Conservation (phyloP, 163 green algal genomes). For the Prototheca wickerhamii region DNA sequence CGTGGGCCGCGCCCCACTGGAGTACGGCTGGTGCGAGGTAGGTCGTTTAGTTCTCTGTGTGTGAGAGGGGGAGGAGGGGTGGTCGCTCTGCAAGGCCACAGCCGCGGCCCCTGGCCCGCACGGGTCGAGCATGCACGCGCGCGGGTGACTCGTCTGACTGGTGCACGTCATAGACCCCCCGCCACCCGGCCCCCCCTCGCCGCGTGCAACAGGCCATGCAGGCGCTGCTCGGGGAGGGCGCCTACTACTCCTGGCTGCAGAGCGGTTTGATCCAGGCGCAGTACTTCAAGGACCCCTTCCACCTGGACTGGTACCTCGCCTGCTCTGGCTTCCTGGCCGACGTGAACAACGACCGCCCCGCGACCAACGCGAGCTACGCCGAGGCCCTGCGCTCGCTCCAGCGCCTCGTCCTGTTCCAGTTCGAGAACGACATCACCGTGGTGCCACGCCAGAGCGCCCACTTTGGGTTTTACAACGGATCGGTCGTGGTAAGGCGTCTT, state of each 20-base stretch:
- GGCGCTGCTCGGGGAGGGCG: slow-evolving; percentile 49
- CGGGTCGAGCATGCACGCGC: too few species aligned
- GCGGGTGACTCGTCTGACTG: background rate
- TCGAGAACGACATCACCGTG: slow-evolving; percentile 70
- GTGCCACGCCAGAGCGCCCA: slow-evolving; percentile 60
- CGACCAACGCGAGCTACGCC: slow-evolving; percentile 47
- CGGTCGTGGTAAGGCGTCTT: background rate
- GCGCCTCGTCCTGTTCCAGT: slow-evolving; percentile 70
- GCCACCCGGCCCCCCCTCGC: too few species aligned
- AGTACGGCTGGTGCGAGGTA: background rate
- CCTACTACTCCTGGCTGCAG: slow-evolving; percentile 60
- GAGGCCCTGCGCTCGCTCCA: slow-evolving; percentile 61
- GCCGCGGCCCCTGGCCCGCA: too few species aligned
- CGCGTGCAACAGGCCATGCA: slow-evolving; percentile 39
- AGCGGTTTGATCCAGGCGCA: slow-evolving; percentile 77
- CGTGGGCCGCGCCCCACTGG: background rate
- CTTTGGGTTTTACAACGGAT: slow-evolving; percentile 25
- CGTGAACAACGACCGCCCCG: slow-evolving; percentile 77
- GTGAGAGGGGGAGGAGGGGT: background rate
- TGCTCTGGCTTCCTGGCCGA: slow-evolving; percentile 73
- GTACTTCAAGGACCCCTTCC: slow-evolving; percentile 75
- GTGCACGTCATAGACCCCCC: background rate
- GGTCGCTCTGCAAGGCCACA: too few species aligned
- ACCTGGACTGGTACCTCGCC: slow-evolving; percentile 53
- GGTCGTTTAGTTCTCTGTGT: too few species aligned